Evolutionary conservation across 192 early-diverging fungal species (phyloP).

Genomic region (Podila horticola): DNA sequence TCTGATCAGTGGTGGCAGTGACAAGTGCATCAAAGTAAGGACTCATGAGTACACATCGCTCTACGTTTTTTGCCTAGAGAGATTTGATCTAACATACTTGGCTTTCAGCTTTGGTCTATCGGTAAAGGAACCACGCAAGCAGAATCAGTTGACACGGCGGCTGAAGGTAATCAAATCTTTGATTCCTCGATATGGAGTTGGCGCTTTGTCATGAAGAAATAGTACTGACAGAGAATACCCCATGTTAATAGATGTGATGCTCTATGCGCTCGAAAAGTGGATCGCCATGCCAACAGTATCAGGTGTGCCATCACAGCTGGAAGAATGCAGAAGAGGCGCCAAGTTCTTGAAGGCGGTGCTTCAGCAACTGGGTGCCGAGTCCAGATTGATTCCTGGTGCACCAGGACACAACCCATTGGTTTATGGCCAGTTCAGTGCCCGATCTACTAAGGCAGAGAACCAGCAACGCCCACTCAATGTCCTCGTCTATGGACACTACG

Average conservation of each 20-base stretch:
- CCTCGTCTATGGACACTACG: slow-evolving; percentile 84
- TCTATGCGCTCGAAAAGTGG: slow-evolving; percentile 76
- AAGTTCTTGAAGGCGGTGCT: slow-evolving; percentile 75
- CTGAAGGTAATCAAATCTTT: slow-evolving; percentile 24
- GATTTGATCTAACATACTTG: not conserved
- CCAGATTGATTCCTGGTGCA: slow-evolving; percentile 67
- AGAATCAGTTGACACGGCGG: slow-evolving; percentile 25
- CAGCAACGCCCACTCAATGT: slow-evolving; percentile 47
- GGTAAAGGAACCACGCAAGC: slow-evolving; percentile 15
- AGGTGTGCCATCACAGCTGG: slow-evolving; percentile 71
- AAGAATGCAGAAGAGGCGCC: slow-evolving; percentile 78
- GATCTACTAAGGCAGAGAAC: slow-evolving; percentile 8
- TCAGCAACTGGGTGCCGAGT: slow-evolving; percentile 74
- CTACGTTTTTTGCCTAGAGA: not conserved
- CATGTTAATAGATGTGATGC: slow-evolving; percentile 55
- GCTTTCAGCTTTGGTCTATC: slow-evolving; percentile 35
- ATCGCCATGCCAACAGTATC: slow-evolving; percentile 73
- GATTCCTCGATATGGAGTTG: not conserved
- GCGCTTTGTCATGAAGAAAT: too few species aligned
- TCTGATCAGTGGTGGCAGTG: slow-evolving; percentile 70
- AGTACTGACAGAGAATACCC: too few species aligned
- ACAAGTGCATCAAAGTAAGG: slow-evolving; percentile 64
- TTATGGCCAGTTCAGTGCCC: slow-evolving; percentile 58
- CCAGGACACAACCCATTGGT: slow-evolving; percentile 76
- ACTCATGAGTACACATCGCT: not conserved